Base-by-base conservation (phyloP, 305 asterid genomes). In the Plantago coronopus region DNA sequence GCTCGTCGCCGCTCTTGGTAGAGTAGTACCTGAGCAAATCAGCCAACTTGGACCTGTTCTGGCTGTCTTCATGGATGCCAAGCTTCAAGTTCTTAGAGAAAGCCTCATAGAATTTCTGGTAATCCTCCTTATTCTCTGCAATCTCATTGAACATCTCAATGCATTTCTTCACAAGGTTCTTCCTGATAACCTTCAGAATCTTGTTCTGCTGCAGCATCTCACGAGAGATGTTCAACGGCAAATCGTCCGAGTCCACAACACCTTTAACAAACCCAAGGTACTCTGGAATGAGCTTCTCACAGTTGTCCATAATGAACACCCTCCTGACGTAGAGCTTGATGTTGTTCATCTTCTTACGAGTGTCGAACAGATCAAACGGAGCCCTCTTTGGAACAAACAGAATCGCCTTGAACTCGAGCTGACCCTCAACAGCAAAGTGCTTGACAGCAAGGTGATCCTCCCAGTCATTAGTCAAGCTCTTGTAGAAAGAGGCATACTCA, bases 121-220 rank as follows among this genome's bases (percentile, higher is more conserved):
- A 82, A 45, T 87, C 93, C n/a, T 87, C 95, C 71, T 87, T 84
- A 67, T 84, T 87, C 76, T 87, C 95, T 0, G 86, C 84, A n/a
- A 86, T 84, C 63, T 82, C 89, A 44, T 57, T 78, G 72, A 84
- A 84, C 89, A 84, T 78, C 78, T 87, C 95, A n/a, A 87, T 70
- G 73, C 93, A 84, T 44, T 87, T 84, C 79, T 87, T 87, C 63
- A 87, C 95, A 5, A 87, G 74, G 22, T 87, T 83, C 81, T 87
- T 87, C 63, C 89, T 58, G 5, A 82, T 87, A 43, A 83, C 91
- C 76, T 83, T 86, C 17, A 83, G 58, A 49, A 86, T 86, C 82
- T 86, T 86, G 79, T 86, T 86, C 61, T 77, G 88, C 76, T 85
- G 94, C 79, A 85, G 63, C 76, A 2, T 78, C 69, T 83, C 95